These are phyloP conservation scores for Aspergillus sergii DNA, from an alignment of 2,329 filamentous ascomycete species.

Conservation along the genomic window DNA sequence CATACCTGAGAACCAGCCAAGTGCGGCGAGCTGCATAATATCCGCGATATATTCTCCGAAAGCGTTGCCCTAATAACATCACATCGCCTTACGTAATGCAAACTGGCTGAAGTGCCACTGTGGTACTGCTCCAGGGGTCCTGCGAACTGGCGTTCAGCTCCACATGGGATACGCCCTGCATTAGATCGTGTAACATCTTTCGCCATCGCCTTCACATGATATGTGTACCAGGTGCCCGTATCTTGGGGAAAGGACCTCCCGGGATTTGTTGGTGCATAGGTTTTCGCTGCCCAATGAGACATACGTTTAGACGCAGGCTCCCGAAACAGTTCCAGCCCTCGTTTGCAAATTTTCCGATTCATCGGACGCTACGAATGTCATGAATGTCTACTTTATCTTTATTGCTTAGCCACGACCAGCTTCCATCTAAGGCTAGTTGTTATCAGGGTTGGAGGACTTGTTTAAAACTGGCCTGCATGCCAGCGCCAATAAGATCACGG, in stretches of 20 bases:
- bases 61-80: background rate
- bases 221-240: background rate
- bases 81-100: background rate
- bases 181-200: background rate
- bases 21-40: too few species aligned
- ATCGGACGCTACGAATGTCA: too few species aligned
- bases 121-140: background rate
- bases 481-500: background rate
- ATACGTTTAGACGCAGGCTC: background rate
- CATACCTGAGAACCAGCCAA: too few species aligned
- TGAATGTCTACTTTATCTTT: background rate
- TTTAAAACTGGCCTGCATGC: background rate
- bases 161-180: background rate
- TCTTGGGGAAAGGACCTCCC: background rate
- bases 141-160: background rate
- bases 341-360: background rate
- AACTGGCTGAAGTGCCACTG: too few species aligned
- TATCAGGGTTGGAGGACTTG: too few species aligned
- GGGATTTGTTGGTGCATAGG: background rate
- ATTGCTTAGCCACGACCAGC: background rate
- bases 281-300: too few species aligned
- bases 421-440: too few species aligned
- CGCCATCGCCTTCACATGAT: background rate
- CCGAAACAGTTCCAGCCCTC: background rate
- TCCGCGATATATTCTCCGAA: background rate